phyloP scores from a whole-genome alignment of 2,329 filamentous ascomycete species.

The Ophiostoma ips region DNA sequence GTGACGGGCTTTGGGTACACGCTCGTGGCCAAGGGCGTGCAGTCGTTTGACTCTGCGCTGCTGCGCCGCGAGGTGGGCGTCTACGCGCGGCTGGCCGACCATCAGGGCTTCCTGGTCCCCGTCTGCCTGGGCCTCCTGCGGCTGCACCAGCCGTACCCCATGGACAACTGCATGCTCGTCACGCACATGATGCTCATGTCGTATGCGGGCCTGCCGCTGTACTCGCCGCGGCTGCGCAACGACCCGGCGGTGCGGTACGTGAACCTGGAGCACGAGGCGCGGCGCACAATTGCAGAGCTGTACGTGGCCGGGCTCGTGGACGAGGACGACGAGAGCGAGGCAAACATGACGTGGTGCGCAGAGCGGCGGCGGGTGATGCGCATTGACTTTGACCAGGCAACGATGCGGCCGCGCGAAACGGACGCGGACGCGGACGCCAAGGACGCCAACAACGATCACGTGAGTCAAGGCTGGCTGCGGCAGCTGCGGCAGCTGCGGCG shows the following conservation, averaged over 20 bases:
- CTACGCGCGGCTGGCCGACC: constrained; percentile 2
- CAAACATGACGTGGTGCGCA: constrained; percentile 8
- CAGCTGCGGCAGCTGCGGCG: no score
- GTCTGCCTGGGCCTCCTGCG: constrained; percentile 8
- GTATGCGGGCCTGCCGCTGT: constrained; percentile 8
- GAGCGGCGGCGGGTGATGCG: constrained; percentile 7
- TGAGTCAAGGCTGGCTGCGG: not conserved
- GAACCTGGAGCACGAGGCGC: not conserved
- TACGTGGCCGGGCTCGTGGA: not conserved
- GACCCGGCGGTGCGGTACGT: not conserved
- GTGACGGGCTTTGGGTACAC: constrained; percentile 9
- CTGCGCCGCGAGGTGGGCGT: constrained; percentile 7
- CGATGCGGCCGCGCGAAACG: not conserved
- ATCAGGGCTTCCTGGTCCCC: constrained; percentile 8
- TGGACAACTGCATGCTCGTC: constrained; percentile 4
- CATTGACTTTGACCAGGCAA: constrained; percentile 8
- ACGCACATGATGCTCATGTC: constrained; percentile 14
- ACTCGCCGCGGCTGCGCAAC: not conserved
- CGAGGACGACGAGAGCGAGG: not conserved
- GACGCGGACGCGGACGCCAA: not conserved
- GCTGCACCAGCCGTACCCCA: constrained; percentile 8
- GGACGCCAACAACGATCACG: not conserved
- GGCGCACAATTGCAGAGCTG: constrained; percentile 6
- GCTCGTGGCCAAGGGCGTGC: constrained; percentile 8
- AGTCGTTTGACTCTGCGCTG: no score